Conservation (phyloP, 2,329 filamentous ascomycete species). For the Triangularia verruculosa region DNA sequence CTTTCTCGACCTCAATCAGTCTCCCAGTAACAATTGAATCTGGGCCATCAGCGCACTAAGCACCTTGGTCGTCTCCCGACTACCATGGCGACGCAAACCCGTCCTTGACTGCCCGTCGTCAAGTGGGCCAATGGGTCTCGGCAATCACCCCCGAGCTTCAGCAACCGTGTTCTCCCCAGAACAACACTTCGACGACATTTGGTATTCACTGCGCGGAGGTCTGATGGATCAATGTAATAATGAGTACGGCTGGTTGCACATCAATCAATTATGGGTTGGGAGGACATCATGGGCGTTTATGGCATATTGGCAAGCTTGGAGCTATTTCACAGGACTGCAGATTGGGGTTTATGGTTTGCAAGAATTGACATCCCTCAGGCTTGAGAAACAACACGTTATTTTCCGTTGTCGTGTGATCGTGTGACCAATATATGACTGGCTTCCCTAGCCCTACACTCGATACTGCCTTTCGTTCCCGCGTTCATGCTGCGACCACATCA, state of each 20-base stretch:
- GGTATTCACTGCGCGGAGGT: constrained; percentile 18
- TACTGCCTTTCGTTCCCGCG: background rate
- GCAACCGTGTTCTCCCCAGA: constrained; percentile 8
- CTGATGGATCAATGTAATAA: constrained; percentile 24
- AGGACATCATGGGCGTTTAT: constrained; percentile 21
- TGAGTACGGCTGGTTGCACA: constrained; percentile 27
- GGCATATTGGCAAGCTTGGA: constrained; percentile 18
- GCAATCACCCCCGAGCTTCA: constrained; percentile 18
- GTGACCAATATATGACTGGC: background rate
- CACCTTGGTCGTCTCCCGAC: constrained; percentile 13
- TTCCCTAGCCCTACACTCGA: background rate
- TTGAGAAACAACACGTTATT: constrained; percentile 1
- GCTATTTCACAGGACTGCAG: constrained; percentile 19
- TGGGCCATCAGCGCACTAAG: constrained; percentile 29
- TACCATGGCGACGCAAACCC: constrained; percentile 20
- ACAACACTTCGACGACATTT: constrained; percentile 18
- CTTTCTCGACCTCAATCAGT: constrained; percentile 53
- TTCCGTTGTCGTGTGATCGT: background rate
- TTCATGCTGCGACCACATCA: background rate
- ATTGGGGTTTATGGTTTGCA: constrained; percentile 22
- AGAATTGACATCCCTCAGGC: constrained; percentile 21
- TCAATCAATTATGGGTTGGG: constrained; percentile 28
- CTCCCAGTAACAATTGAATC: constrained; percentile 32
- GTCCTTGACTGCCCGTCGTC: constrained; percentile 17
- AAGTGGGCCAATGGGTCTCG: constrained; percentile 17